phyloP scores from a whole-genome alignment of 2,329 filamentous ascomycete species.

The Biscogniauxia sp. region DNA sequence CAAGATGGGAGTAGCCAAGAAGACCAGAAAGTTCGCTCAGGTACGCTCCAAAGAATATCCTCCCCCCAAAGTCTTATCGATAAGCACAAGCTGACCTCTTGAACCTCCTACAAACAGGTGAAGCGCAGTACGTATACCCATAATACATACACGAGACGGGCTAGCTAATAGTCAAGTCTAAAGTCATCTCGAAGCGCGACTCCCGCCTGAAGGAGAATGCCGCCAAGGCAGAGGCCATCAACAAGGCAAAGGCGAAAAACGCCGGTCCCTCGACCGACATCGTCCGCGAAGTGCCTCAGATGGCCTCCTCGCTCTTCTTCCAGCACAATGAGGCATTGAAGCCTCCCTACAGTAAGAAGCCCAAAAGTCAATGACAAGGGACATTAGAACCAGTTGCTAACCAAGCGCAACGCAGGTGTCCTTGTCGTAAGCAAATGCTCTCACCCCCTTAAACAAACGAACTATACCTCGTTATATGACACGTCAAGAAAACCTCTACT shows the following conservation, averaged over 20 bases:
- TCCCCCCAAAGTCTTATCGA: conserved; percentile 25
- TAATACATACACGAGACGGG: neutral
- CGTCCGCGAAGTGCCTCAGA: conserved; percentile 77
- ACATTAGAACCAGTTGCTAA: neutral
- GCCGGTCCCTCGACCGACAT: conserved; percentile 53
- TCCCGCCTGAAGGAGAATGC: conserved; percentile 79
- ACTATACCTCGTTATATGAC: neutral
- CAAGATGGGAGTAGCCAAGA: conserved; percentile 83
- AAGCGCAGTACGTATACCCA: conserved; percentile 25
- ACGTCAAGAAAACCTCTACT: neutral
- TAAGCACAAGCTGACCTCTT: conserved; percentile 17
- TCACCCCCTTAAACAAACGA: neutral
- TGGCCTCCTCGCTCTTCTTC: conserved; percentile 83
- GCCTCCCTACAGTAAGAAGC: conserved; percentile 63
- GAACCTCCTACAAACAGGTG: conserved; percentile 24
- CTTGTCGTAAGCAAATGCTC: conserved; percentile 7
- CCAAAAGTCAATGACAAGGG: conserved; percentile 57
- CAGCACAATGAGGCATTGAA: conserved; percentile 77
- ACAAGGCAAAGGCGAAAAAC: conserved; percentile 58
- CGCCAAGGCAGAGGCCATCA: conserved; percentile 58
- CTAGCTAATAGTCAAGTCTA: neutral
- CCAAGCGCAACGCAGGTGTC: neutral
- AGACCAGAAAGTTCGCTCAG: conserved; percentile 85
- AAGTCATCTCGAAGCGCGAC: conserved; percentile 75
- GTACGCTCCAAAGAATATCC: conserved; percentile 37